These are phyloP conservation scores for Lasiodiplodia sp. DNA, from an alignment of 2,329 filamentous ascomycete genomes.

Conservation along the genomic window DNA sequence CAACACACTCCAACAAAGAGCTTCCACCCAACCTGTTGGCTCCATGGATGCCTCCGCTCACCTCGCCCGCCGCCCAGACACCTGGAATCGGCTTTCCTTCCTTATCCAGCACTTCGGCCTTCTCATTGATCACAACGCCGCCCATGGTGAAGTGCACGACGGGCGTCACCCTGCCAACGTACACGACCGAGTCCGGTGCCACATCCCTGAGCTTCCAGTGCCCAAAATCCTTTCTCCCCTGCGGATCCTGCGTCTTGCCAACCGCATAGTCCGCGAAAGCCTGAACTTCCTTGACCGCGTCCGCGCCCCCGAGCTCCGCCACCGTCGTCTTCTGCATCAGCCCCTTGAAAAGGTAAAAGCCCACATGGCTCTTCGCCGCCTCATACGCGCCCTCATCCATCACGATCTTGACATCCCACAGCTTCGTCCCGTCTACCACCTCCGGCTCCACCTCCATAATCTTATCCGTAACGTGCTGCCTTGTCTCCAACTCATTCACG, in stretches of 20 bases:
- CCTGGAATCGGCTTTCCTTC: slow-evolving; percentile 58
- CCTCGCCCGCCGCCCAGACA: slow-evolving; percentile 69
- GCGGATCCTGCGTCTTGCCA: slow-evolving; percentile 50
- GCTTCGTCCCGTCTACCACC: slow-evolving; percentile 46
- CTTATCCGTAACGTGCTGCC: slow-evolving; percentile 63
- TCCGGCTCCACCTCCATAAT: slow-evolving; percentile 53
- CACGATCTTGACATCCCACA: slow-evolving; percentile 67
- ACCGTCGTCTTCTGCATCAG: slow-evolving; percentile 65
- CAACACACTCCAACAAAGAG: slow-evolving; percentile 68
- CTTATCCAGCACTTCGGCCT: slow-evolving; percentile 58
- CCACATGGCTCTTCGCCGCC: slow-evolving; percentile 62
- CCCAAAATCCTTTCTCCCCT: slow-evolving; percentile 62
- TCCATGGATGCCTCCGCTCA: slow-evolving; percentile 70
- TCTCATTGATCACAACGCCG: slow-evolving; percentile 64
- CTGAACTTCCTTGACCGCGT: slow-evolving; percentile 54
- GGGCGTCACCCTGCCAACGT: slow-evolving; percentile 67
- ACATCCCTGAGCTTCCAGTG: slow-evolving; percentile 61
- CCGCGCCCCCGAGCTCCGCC: slow-evolving; percentile 29
- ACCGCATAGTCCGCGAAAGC: slow-evolving; percentile 58
- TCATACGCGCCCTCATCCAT: slow-evolving; percentile 66
- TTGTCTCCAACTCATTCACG: slow-evolving; percentile 68
- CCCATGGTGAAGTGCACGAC: slow-evolving; percentile 74
- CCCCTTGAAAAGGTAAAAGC: slow-evolving; percentile 70
- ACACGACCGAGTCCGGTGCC: slow-evolving; percentile 61
- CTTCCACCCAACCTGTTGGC: slow-evolving; percentile 69